Evolutionary conservation across 2,329 filamentous ascomycete genomes (phyloP), one percentile per base, ranked within the genome.

Genomic region (Pyrenophora graminea): DNA sequence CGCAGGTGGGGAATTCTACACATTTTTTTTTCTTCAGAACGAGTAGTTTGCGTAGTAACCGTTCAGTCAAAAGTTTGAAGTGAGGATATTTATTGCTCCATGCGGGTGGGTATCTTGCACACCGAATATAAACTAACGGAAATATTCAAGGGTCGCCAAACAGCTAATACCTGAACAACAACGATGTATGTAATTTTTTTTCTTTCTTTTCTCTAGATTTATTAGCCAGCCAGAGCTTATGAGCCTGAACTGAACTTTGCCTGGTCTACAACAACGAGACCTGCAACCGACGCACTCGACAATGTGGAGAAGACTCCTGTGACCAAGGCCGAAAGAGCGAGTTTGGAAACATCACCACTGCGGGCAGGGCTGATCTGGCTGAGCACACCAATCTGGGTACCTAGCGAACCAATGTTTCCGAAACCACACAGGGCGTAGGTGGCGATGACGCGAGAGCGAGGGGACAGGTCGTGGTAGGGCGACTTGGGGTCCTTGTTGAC

Each of bases 321-420:
- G 45, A 91, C 71, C 57, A 96, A 80, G 5, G 91, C 89, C 27
- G 87, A 91, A 17, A 95, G 50, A 3, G 90, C 90, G 23, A 96
- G 81, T 39, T 80, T 80, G 3, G 89, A 86, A 9, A 96, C 87
- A 62, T 94, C 89, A 51, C 87, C 89, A 32, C 84, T 82, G 38
- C 90, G 84, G 3, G 80, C 79, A 0, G 91, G 90, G 0, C 89
- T 87, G 54, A 96, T 84, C 76, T 95, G 90, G 3, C 87, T 84
- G 45, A 96, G 81, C 51, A 95, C 90, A 78, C 91, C 91, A 55
- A 96, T 94, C 75, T 96, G 91, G 48, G 91, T 93, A 70, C 91
- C 91, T 40, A 96, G 82, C 25, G 90, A 93, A 46, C 89, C 88
- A 62, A 96, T 88, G 77, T 96, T 96, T 56, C 90, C 91, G 61